Conservation (phyloP, 345 rosid genomes). For the Bruguiera parviflora region DNA sequence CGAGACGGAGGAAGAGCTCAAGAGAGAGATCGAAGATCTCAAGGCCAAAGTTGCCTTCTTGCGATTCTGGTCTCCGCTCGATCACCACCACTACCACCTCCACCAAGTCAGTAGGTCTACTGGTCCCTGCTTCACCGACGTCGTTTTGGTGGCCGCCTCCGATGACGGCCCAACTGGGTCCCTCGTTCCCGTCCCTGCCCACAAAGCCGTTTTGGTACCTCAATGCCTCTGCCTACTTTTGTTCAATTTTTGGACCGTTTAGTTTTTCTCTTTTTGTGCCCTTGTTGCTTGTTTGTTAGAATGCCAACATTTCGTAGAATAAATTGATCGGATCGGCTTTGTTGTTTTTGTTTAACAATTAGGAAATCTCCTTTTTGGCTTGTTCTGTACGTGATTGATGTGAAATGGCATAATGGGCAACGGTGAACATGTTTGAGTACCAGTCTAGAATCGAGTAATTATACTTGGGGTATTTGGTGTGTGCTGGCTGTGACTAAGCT, state of each 20-base stretch:
- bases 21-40: slow-evolving; percentile 73
- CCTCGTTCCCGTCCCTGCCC: slow-evolving; percentile 58
- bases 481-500: too few species aligned
- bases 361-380: too few species aligned
- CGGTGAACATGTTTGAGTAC: too few species aligned
- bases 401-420: too few species aligned
- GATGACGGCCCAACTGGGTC: slow-evolving; percentile 32
- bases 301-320: too few species aligned
- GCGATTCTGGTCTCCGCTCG: slow-evolving; percentile 49
- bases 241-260: not conserved
- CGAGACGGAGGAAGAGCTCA: slow-evolving; percentile 65
- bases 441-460: too few species aligned
- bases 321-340: too few species aligned
- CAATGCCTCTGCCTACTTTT: too few species aligned
- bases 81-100: slow-evolving; percentile 23
- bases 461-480: too few species aligned
- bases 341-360: too few species aligned
- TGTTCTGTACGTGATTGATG: too few species aligned
- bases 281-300: not conserved
- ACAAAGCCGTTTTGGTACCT: slow-evolving; percentile 74
- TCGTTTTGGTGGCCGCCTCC: slow-evolving; percentile 57
- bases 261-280: not conserved
- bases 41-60: slow-evolving; percentile 62
- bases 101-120: slow-evolving; percentile 1
- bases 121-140: slow-evolving; percentile 46